Percentiles rank a stretch among this genome's conserved stretches.
Evolutionary conservation across 805 yeast species (phyloP).

Genomic region (Kuraishia borneana): DNA sequence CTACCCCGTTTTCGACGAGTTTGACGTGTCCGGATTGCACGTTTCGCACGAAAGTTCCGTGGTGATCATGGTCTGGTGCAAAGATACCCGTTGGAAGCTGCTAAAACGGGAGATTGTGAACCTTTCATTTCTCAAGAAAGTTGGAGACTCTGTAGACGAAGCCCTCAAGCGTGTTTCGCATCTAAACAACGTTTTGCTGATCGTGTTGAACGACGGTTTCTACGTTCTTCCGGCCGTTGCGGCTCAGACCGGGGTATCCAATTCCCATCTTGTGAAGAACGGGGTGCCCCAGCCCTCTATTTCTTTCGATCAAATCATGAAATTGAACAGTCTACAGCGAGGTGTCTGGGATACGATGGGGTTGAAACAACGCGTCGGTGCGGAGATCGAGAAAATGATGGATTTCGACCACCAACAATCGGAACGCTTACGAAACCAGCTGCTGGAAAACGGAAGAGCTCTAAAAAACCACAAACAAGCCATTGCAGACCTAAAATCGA

Average conservation of each 20-base stretch:
- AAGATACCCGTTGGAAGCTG: conserved; percentile 12
- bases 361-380: conserved; percentile 1
- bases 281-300: conserved; percentile 12
- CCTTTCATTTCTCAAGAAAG: conserved; percentile 17
- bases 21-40: conserved; percentile 8
- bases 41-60: conserved; percentile 5
- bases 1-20: conserved; percentile 19
- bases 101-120: conserved; percentile 14
- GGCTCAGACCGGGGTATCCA: neutral
- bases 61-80: conserved; percentile 11
- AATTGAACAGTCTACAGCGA: conserved; percentile 23
- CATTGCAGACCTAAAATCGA: neutral
- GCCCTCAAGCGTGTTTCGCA: conserved; percentile 9
- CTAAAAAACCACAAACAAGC: neutral
- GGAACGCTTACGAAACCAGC: neutral
- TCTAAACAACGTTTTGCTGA: conserved; percentile 13
- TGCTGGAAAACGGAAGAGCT: neutral
- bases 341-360: conserved; percentile 22
- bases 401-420: neutral
- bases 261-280: too few species aligned
- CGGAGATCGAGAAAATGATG: conserved; percentile 6
- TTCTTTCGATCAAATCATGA: conserved; percentile 29
- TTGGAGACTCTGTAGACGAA: conserved; percentile 17
- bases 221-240: conserved; percentile 10
- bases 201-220: conserved; percentile 21